phyloP scores from a whole-genome alignment of 768 basidiomycete species.

The Suillus sp. region DNA sequence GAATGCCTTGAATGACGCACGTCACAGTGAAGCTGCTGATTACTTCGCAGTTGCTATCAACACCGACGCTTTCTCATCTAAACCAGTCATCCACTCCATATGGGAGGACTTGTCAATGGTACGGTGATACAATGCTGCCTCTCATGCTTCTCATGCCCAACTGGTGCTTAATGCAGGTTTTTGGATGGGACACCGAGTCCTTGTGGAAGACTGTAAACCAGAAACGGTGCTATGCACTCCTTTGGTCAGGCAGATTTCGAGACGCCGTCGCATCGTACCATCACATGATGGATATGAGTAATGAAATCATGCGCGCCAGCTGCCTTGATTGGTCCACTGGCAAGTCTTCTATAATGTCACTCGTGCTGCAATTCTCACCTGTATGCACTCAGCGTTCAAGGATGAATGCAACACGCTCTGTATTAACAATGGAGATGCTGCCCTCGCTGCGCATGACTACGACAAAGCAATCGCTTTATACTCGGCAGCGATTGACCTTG shows the following conservation, averaged over 20 bases:
- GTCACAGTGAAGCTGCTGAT: background rate
- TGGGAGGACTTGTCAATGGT: background rate
- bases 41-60: background rate
- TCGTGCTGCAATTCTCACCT: background rate
- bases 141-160: background rate
- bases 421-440: background rate
- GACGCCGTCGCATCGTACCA: background rate
- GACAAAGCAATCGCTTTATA: background rate
- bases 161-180: background rate
- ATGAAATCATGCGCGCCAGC: background rate
- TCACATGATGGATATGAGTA: background rate
- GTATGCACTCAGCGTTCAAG: background rate
- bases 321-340: background rate
- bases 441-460: background rate
- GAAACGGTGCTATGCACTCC: background rate
- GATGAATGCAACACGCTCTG: background rate
- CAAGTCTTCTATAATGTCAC: background rate
- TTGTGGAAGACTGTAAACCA: background rate
- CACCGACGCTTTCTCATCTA: background rate
- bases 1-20: background rate
- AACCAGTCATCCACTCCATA: background rate
- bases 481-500: background rate
- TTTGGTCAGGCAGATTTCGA: background rate
- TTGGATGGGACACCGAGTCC: background rate
- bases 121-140: background rate